Conservation (phyloP, 495 filamentous ascomycete species). For the Parathielavia hyrcaniae region DNA sequence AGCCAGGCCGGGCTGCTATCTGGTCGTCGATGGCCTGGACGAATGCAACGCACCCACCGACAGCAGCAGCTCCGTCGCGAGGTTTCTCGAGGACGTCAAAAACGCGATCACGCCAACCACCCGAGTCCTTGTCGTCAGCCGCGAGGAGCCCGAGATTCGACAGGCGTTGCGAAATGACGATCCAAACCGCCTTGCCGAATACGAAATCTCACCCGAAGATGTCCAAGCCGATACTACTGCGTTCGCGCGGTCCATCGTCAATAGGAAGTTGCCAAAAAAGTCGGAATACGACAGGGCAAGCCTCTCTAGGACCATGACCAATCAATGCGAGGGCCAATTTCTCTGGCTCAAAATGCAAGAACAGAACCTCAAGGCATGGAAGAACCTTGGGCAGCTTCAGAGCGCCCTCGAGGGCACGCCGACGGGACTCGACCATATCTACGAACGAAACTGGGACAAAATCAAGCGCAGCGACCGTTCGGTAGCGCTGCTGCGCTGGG, state of each 20-base stretch:
- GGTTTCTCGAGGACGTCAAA: not conserved
- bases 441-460: not conserved
- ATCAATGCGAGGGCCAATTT: not conserved
- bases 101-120: not conserved
- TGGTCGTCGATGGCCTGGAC: not conserved
- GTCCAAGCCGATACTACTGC: not conserved
- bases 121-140: not conserved
- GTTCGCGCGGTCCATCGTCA: not conserved
- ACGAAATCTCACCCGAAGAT: not conserved
- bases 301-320: not conserved
- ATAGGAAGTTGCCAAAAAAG: not conserved
- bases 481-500: too few relatives aligned
- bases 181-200: not conserved
- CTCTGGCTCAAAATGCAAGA: conserved; percentile 1
- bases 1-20: not conserved
- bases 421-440: not conserved
- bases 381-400: not conserved
- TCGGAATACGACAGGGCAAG: not conserved
- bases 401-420: not conserved
- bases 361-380: not conserved
- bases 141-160: not conserved
- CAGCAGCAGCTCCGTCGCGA: not conserved
- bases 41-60: not conserved
- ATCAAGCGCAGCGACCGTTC: too few relatives aligned
- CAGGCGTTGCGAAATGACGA: not conserved